phyloP scores from a whole-genome alignment of 768 basidiomycete species.

The Mycena albidolilacea region DNA sequence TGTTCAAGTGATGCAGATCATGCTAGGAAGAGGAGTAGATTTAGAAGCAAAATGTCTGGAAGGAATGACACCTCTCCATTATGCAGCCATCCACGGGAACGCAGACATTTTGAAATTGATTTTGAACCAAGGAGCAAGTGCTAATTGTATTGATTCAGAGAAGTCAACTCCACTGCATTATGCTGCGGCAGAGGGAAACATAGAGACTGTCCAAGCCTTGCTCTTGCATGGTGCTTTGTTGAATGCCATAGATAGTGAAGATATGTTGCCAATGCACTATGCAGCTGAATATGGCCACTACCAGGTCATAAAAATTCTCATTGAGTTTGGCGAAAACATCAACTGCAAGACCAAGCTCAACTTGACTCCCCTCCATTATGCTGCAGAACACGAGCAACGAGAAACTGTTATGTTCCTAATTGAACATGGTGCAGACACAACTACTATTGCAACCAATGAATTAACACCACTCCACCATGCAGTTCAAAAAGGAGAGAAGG shows the following conservation, averaged over 20 bases:
- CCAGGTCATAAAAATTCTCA: conserved; percentile 7
- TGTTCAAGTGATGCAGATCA: conserved; percentile 3
- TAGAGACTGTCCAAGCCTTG: conserved; percentile 3
- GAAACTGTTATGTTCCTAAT: conserved; percentile 30
- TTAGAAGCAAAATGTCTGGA: conserved; percentile 3
- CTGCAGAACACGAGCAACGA: conserved; percentile 19
- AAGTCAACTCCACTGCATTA: conserved; percentile 28
- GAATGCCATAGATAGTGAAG: conserved; percentile 21
- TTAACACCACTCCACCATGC: conserved; percentile 24
- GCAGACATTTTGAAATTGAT: conserved; percentile 12
- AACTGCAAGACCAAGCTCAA: conserved; percentile 15
- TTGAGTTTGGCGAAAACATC: conserved; percentile 24
- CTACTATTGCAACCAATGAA: not conserved
- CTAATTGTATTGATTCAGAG: conserved; percentile 19
- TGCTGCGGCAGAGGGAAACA: conserved; percentile 19
- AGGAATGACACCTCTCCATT: conserved; percentile 34
- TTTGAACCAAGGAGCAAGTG: conserved; percentile 11
- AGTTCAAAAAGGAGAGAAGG: conserved; percentile 16
- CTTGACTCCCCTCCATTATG: conserved; percentile 29
- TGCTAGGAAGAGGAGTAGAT: conserved; percentile 13
- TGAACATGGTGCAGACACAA: conserved; percentile 31
- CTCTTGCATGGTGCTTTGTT: conserved; percentile 12
- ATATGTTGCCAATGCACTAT: conserved; percentile 29
- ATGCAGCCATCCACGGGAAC: conserved; percentile 25
- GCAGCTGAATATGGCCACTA: conserved; percentile 37